These are phyloP conservation scores for Cymbopogon citratus DNA, from an alignment of 176 grass and related monocot species.

Conservation along the genomic window DNA sequence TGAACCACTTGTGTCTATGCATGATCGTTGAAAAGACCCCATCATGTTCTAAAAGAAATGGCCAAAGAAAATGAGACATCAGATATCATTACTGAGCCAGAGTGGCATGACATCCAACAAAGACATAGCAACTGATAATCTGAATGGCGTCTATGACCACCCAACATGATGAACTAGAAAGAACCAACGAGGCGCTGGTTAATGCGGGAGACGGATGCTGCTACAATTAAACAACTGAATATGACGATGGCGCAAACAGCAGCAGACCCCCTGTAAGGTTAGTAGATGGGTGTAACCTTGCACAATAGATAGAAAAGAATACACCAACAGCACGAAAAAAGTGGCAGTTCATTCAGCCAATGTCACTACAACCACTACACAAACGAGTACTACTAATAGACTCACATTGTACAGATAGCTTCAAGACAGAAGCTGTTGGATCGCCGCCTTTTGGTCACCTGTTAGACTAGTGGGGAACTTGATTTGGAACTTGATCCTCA, in stretches of 20 bases:
- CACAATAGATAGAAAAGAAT: not conserved
- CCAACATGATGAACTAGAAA: not conserved
- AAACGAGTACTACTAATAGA: not conserved
- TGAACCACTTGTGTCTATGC: not conserved
- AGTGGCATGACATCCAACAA: not conserved
- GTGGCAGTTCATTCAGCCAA: slow-evolving; percentile 15
- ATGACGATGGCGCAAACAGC: not conserved
- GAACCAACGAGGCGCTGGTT: not conserved
- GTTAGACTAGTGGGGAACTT: slow-evolving; percentile 49
- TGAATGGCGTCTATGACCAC: not conserved
- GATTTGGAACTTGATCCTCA: slow-evolving; percentile 70
- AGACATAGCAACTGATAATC: not conserved
- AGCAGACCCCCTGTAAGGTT: not conserved
- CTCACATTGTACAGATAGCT: slow-evolving; percentile 2
- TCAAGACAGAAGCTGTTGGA: slow-evolving; percentile 54
- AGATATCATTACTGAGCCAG: not conserved
- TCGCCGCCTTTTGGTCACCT: slow-evolving; percentile 60
- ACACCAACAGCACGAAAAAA: not conserved
- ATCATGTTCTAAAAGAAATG: not conserved
- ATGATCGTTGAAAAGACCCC: not conserved
- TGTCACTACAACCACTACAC: not conserved
- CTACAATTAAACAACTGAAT: not conserved
- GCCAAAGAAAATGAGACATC: not conserved
- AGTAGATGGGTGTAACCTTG: not conserved
- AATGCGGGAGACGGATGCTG: not conserved